Evolutionary conservation across 116 monocot genomes (phyloP).

Genomic region (Posidonia oceanica): DNA sequence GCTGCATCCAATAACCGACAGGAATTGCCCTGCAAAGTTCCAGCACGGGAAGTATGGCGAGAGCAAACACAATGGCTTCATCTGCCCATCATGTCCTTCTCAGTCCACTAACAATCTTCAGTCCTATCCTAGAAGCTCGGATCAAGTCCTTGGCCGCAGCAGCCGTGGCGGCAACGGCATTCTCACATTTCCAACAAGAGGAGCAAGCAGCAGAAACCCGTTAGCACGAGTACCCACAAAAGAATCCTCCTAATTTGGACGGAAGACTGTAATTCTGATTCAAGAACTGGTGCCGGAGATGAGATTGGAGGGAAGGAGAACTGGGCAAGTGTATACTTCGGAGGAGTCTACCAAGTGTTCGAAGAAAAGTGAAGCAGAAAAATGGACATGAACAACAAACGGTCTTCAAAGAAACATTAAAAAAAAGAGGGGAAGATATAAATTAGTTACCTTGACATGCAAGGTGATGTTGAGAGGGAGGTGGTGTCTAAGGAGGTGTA

Average conservation of each 20-base stretch:
- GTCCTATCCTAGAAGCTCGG: constrained; percentile 63
- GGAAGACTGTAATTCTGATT: neutral
- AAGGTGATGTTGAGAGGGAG: neutral
- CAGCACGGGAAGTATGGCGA: constrained; percentile 75
- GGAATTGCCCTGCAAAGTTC: constrained; percentile 97
- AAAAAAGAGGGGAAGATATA: no score
- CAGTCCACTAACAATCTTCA: constrained; percentile 61
- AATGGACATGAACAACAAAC: no score
- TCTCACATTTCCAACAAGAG: constrained; percentile 17
- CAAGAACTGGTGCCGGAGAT: no score
- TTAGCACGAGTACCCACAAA: constrained; percentile 1
- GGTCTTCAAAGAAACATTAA: neutral
- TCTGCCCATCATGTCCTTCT: constrained; percentile 73
- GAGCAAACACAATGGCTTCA: constrained; percentile 68
- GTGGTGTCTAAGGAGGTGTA: neutral
- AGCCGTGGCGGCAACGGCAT: constrained; percentile 18
- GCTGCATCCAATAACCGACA: constrained; percentile 93
- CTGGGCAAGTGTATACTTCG: no score
- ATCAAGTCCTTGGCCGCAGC: constrained; percentile 45
- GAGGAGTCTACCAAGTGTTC: neutral
- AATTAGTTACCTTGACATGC: neutral
- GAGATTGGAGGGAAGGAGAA: neutral
- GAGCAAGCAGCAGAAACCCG: constrained; percentile 3
- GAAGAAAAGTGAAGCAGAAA: neutral
- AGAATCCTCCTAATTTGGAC: neutral